Base-by-base conservation (phyloP, 2,329 filamentous ascomycete species). In the Westerdykella aurantiaca region DNA sequence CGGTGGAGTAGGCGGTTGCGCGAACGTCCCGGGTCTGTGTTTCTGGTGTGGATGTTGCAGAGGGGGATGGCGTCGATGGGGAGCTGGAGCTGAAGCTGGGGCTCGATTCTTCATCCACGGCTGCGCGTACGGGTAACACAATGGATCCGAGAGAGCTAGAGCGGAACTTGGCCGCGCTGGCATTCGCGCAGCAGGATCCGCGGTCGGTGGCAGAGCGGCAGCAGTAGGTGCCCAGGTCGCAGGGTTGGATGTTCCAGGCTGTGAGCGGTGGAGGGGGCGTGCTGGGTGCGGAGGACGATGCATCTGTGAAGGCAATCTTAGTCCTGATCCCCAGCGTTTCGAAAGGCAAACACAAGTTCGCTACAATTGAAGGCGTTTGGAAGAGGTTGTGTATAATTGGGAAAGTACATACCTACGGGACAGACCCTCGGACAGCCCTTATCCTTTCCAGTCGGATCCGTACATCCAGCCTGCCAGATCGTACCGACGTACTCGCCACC, bases 391-490 rank as follows among this genome's bases (percentile, higher is more conserved):
- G 14, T 5, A 25, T 25, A 10, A 25, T 29, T 12, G 13, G 13
- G 9, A 14, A 35, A 13, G n/a, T 35, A 56, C 58, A 21, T 58
- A 65, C 62, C 45, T 44, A 52, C 52, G 25, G 61, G 56, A 42
- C 63, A 66, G 25, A 59, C 39, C 18, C 55, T 57, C 31, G 60
- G 58, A 47, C 63, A 66, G 34, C 49, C 56, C 9, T 42, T 45
- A 42, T 59, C 57, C 23, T 54, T 52, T 7, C 61, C 58, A 3
- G 56, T 64, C 7, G 57, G 41, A 49, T 66, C 63, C 31, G 63
- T 66, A 54, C 63, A 66, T n/a, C 60, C 63, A 44, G 42, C 46
- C 34, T 64, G 59, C 54, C 58, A 64, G 42, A 66, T 60, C 31
- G 55, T 60, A 13, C 63, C 63, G 43, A 64, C 51, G 22, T 48